Evolutionary conservation across 495 filamentous ascomycete species (phyloP).

Genomic region (Schizothecium vesticola): DNA sequence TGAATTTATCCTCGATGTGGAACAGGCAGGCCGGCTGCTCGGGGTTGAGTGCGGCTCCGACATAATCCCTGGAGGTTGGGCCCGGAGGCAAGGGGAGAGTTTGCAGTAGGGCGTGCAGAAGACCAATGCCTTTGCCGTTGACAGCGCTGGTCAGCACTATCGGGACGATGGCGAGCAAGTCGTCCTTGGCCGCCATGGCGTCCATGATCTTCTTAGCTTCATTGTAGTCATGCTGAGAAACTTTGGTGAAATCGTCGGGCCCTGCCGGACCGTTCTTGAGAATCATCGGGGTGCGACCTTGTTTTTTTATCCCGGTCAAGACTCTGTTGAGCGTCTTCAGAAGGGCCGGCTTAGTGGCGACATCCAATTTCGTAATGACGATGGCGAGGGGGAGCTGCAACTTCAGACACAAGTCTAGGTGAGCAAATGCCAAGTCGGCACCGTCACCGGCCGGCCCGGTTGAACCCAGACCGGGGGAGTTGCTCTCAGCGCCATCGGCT

Average conservation of each 20-base stretch:
- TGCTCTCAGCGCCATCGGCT: slow-evolving; percentile 61
- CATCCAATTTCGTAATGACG: slow-evolving; percentile 84
- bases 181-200: slow-evolving; percentile 39
- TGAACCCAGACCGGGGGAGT: slow-evolving; percentile 43
- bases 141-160: slow-evolving; percentile 86
- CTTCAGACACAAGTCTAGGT: slow-evolving; percentile 82
- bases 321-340: slow-evolving; percentile 63
- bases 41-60: slow-evolving; percentile 40
- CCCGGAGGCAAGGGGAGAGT: slow-evolving; percentile 64
- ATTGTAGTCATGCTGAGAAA: slow-evolving; percentile 42
- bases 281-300: slow-evolving; percentile 66
- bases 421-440: slow-evolving; percentile 65
- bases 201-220: slow-evolving; percentile 48
- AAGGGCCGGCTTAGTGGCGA: slow-evolving; percentile 67
- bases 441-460: slow-evolving; percentile 43
- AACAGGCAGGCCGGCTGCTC: slow-evolving; percentile 59
- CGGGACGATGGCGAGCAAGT: slow-evolving; percentile 59
- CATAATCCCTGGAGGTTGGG: slow-evolving; percentile 43
- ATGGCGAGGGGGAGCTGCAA: slow-evolving; percentile 69
- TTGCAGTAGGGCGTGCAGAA: slow-evolving; percentile 75
- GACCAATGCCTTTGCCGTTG: slow-evolving; percentile 73
- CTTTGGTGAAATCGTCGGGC: slow-evolving; percentile 28
- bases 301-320: slow-evolving; percentile 70
- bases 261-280: slow-evolving; percentile 45
- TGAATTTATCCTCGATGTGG: slow-evolving; percentile 76